A percentile compares a stretch with the other conserved stretches of the same genome.
Conservation (phyloP, 208 protist species). For the Trypanosoma caninum region DNA sequence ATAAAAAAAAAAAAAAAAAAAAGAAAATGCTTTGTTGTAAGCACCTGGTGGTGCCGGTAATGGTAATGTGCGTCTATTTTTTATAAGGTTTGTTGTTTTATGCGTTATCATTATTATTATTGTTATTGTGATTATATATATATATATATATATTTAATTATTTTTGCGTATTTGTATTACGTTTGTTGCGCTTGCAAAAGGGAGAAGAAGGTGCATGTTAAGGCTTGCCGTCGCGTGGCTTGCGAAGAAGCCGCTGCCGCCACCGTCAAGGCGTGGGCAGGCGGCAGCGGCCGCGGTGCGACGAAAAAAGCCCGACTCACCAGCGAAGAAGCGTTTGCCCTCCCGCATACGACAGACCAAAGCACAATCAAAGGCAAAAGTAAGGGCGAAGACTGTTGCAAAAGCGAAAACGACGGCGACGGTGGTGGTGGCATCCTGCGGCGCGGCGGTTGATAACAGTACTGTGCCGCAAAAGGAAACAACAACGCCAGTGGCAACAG, state of each 20-base stretch:
- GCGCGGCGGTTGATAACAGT: neutral
- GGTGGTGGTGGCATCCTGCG: no score
- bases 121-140: no score
- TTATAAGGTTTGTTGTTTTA: no score
- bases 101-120: no score
- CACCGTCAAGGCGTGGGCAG: slow-evolving; percentile 22
- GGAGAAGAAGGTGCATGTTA: slow-evolving; percentile 7
- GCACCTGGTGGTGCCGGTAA: no score
- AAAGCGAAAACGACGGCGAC: neutral
- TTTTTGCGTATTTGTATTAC: no score
- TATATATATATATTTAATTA: no score
- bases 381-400: neutral
- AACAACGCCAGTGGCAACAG: neutral
- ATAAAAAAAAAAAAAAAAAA: no score
- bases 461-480: neutral
- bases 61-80: no score
- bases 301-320: neutral
- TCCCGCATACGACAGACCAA: neutral
- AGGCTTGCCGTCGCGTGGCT: slow-evolving; percentile 14
- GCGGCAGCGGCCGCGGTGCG: neutral
- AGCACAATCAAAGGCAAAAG: neutral
- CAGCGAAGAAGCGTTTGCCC: slow-evolving; percentile 3
- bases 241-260: slow-evolving; percentile 18
- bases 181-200: no score
- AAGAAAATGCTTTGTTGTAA: no score